Percentiles rank a stretch among this genome's conserved stretches.
These are phyloP conservation scores for Trichophyton schoenleinii DNA, from an alignment of 2,329 filamentous ascomycete genomes.

Conservation along the genomic window DNA sequence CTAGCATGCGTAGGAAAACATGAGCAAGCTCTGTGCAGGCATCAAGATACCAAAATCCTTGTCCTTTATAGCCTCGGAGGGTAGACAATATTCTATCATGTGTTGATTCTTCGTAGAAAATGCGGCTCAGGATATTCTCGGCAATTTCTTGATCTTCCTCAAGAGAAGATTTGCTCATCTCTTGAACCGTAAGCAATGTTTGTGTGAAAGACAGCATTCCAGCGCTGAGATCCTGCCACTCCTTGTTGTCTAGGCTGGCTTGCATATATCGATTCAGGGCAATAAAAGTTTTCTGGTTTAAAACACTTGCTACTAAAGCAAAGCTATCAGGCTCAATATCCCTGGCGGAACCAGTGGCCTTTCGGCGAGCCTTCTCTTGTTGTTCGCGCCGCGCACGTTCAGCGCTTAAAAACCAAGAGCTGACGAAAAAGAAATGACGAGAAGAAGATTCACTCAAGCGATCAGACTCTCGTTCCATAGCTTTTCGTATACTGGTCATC, in stretches of 20 bases:
- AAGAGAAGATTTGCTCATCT: conserved; percentile 70
- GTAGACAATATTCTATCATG: conserved; percentile 78
- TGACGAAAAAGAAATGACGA: conserved; percentile 81
- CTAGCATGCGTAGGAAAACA: conserved; percentile 81
- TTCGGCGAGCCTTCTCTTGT: conserved; percentile 43
- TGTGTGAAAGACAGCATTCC: conserved; percentile 92
- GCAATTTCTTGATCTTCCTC: conserved; percentile 97
- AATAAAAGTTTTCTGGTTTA: conserved; percentile 93
- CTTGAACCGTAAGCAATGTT: conserved; percentile 80
- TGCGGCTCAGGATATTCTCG: conserved; percentile 87
- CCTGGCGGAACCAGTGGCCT: conserved; percentile 35
- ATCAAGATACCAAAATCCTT: conserved; percentile 87
- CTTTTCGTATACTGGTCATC: conserved; percentile 73
- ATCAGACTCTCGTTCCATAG: conserved; percentile 78
- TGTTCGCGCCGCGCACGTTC: conserved; percentile 59
- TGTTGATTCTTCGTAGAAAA: conserved; percentile 96
- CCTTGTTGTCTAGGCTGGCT: conserved; percentile 64
- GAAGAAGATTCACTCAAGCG: conserved; percentile 65
- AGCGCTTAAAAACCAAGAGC: conserved; percentile 84
- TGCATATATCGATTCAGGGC: conserved; percentile 75
- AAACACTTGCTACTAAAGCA: conserved; percentile 71
- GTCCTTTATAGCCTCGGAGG: conserved; percentile 76
- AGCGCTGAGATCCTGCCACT: conserved; percentile 75
- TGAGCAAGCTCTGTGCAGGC: conserved; percentile 81
- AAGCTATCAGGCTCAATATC: conserved; percentile 61